phyloP scores from a whole-genome alignment of 2,329 filamentous ascomycete species.

The Aureobasidium sp. region DNA sequence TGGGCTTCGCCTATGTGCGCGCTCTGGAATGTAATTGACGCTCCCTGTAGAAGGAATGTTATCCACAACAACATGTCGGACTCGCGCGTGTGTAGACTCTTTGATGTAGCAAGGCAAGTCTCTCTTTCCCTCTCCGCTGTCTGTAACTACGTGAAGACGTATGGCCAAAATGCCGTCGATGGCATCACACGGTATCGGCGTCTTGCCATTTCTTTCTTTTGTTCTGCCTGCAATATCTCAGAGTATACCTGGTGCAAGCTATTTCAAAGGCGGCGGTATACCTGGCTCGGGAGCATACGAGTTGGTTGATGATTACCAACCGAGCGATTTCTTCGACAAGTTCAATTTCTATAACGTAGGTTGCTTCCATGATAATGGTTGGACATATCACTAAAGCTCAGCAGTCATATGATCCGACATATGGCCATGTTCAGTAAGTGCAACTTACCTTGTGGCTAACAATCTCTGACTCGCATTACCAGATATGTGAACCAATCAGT shows the following conservation, averaged over 20 bases:
- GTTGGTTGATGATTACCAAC: slow-evolving; percentile 25
- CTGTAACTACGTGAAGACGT: background rate
- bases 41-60: background rate
- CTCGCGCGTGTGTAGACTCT: background rate
- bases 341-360: slow-evolving; percentile 33
- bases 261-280: slow-evolving; percentile 21
- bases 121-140: background rate
- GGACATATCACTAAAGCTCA: background rate
- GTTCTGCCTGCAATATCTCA: slow-evolving; percentile 18
- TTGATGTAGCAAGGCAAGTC: slow-evolving; percentile 2
- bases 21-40: background rate
- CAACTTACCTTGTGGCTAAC: background rate
- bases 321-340: slow-evolving; percentile 26
- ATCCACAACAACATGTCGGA: background rate
- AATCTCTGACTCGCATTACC: background rate
- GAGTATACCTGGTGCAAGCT: slow-evolving; percentile 20
- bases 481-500: slow-evolving; percentile 33
- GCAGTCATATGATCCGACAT: slow-evolving; percentile 23
- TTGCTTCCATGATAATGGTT: slow-evolving; percentile 9
- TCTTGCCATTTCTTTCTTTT: slow-evolving; percentile 15
- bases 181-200: background rate
- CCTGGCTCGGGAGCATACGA: slow-evolving; percentile 21
- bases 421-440: slow-evolving; percentile 23
- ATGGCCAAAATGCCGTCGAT: slow-evolving; percentile 7
- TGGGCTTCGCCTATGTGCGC: background rate